Evolutionary conservation across 2,329 filamentous ascomycete genomes (phyloP).

Genomic region (Sclerotinia trifoliorum): DNA sequence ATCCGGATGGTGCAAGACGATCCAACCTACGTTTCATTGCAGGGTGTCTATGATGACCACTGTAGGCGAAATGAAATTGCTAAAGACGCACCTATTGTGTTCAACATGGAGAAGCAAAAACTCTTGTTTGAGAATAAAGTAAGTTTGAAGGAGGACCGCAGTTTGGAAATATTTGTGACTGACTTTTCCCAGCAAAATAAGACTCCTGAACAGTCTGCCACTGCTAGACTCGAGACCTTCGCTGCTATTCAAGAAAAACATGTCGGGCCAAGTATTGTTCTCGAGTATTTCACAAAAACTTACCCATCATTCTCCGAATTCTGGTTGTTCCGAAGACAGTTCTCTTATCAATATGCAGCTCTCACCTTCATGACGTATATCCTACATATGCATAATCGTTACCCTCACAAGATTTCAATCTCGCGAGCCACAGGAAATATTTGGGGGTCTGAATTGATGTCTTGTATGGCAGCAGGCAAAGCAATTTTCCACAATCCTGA

Average conservation of each 20-base stretch:
- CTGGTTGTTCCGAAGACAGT: constrained; percentile 97
- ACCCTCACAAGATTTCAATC: constrained; percentile 93
- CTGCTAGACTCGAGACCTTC: constrained; percentile 85
- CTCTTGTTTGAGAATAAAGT: constrained; percentile 62
- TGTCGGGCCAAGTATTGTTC: constrained; percentile 77
- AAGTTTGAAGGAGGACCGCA: constrained; percentile 20
- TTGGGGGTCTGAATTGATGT: constrained; percentile 93
- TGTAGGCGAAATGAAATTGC: constrained; percentile 82
- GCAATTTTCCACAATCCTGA: constrained; percentile 94
- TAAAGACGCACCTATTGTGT: constrained; percentile 94
- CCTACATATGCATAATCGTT: constrained; percentile 94
- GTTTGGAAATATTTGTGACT: constrained; percentile 29
- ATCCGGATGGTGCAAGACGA: constrained; percentile 97
- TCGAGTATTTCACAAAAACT: constrained; percentile 84
- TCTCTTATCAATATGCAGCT: constrained; percentile 91
- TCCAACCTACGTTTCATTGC: constrained; percentile 87
- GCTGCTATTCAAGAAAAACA: constrained; percentile 91
- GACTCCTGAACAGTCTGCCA: constrained; percentile 62
- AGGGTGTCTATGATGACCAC: constrained; percentile 94
- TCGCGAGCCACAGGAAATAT: constrained; percentile 84
- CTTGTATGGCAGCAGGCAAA: constrained; percentile 78
- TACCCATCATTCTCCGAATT: constrained; percentile 92
- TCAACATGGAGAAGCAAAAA: constrained; percentile 91
- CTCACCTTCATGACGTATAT: constrained; percentile 99
- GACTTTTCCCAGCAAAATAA: constrained; percentile 54